A percentile compares a stretch with the other conserved stretches of the same genome.
Conservation (phyloP, 768 basidiomycete genomes). For the Russula ochroleuca region DNA sequence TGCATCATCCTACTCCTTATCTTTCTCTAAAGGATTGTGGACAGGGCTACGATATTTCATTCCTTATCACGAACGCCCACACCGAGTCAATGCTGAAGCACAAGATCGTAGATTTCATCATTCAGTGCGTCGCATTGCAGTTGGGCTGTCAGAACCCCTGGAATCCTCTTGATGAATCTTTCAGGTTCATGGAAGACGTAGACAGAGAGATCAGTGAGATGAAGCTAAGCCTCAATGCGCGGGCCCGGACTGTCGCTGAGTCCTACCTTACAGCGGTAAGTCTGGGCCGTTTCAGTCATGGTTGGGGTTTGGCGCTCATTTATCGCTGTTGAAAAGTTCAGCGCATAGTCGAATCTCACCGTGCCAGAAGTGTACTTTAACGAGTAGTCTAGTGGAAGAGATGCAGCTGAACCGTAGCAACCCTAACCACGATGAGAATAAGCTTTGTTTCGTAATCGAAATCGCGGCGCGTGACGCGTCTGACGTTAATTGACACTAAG, state of each 20-base stretch:
- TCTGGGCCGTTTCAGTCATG: constrained; percentile 7
- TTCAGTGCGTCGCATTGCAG: constrained; percentile 54
- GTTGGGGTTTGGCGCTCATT: neutral
- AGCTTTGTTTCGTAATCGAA: neutral
- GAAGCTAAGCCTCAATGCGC: constrained; percentile 94
- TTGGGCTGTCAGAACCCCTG: constrained; percentile 17
- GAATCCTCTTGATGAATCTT: neutral
- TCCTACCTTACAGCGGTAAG: constrained; percentile 90
- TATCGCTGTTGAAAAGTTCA: constrained; percentile 30
- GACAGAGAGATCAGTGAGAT: constrained; percentile 99
- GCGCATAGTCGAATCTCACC: constrained; percentile 26
- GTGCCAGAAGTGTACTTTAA: constrained; percentile 25
- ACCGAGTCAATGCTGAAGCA: constrained; percentile 99
- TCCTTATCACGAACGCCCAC: constrained; percentile 95
- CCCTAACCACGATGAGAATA: constrained; percentile 18
- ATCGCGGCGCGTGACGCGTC: constrained; percentile 7
- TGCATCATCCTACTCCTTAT: constrained; percentile 15
- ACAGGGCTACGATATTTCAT: constrained; percentile 97
- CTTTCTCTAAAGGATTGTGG: constrained; percentile 1
- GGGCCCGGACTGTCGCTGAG: constrained; percentile 96
- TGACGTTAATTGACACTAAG: neutral
- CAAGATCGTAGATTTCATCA: constrained; percentile 99
- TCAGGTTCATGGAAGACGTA: constrained; percentile 97
- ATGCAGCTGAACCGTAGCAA: neutral
- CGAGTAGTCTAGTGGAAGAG: neutral